Percentiles rank a stretch among this genome's conserved stretches.
These are phyloP conservation scores for Fusarium nelsonii DNA, from an alignment of 2,329 filamentous ascomycete species.

Conservation along the genomic window DNA sequence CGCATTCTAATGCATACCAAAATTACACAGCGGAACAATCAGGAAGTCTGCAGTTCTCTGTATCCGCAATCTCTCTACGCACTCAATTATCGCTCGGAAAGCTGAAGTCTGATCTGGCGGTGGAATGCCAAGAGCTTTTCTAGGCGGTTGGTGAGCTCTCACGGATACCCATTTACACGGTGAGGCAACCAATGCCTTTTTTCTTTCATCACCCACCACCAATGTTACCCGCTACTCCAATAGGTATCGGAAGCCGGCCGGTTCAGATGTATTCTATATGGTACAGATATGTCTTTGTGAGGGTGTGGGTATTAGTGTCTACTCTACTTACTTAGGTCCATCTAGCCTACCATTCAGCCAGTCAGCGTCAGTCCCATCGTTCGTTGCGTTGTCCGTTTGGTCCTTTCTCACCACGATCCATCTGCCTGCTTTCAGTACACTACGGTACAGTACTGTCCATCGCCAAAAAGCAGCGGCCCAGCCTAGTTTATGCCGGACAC, in stretches of 20 bases:
- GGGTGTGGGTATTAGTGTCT: constrained; percentile 47
- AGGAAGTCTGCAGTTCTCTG: constrained; percentile 28
- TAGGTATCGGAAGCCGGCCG: constrained; percentile 46
- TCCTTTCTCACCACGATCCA: constrained; percentile 39
- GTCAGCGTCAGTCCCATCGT: constrained; percentile 42
- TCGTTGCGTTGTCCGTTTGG: constrained; percentile 40
- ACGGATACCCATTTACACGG: constrained; percentile 39
- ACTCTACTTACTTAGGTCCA: constrained; percentile 40
- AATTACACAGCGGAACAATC: constrained; percentile 37
- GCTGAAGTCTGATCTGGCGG: constrained; percentile 18
- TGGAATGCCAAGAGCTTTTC: constrained; percentile 27
- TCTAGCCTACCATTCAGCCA: constrained; percentile 41
- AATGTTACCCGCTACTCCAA: constrained; percentile 42
- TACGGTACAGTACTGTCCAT: constrained; percentile 31
- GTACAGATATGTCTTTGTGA: constrained; percentile 40
- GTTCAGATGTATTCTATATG: constrained; percentile 33
- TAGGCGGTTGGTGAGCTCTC: constrained; percentile 27
- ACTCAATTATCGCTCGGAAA: constrained; percentile 18
- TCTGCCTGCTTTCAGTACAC: constrained; percentile 33
- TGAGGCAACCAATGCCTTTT: constrained; percentile 33
- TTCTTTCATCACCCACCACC: constrained; percentile 27
- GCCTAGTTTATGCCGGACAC: constrained; percentile 37
- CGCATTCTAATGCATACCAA: constrained; percentile 39
- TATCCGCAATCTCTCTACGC: constrained; percentile 21
- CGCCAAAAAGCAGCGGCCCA: constrained; percentile 43